Base-by-base conservation (phyloP, 441 rosid species). In the Croton setiger region DNA sequence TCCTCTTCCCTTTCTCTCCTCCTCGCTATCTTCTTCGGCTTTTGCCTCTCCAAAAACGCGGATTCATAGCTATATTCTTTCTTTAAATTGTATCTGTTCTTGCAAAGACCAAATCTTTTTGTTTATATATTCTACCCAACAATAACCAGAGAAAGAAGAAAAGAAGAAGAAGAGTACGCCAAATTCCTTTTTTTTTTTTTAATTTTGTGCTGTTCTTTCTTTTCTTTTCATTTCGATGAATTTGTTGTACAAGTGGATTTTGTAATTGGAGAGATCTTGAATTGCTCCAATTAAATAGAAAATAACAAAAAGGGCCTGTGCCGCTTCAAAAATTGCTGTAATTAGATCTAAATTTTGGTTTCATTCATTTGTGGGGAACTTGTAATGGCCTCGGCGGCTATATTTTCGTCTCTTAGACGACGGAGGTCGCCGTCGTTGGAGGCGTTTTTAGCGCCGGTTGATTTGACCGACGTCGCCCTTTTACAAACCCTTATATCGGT, bases 401-500 rank as follows among this genome's bases (percentile, higher is more conserved):
- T 90, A 65, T 87, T 95, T 68, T 88, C 97, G 37, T 95, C 97
- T 59, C 69, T 92, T 0, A 78, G 96, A 66, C 79, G 94, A 73
- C 82, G 93, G 72, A 81, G 96, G 65, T 84, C 96, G 44, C 89
- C 92, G 33, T 88, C 89, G 14, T 52, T 91, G 17, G 94, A 87
- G 75, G 92, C 92, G 14, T 92, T 90, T 69, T 63, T 90, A 74
- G 91, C 87, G n/a, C 97, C 93, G 52, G 97, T 92, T 74, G 91
- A 92, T 79, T 80, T 95, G 44, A 80, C 88, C 49, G 91, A 86
- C 39, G 82, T 82, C 15, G 81, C 86, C 17, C 93, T 95, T 57
- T 67, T 88, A 27, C 86, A 80, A 72, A 88, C 89, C 72, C 81
- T 95, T n/a, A 80, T 87, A 15, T 73, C 89, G 14, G 64, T 87